phyloP scores from a whole-genome alignment of 2,329 filamentous ascomycete genomes.

The Ophiobolus disseminans region DNA sequence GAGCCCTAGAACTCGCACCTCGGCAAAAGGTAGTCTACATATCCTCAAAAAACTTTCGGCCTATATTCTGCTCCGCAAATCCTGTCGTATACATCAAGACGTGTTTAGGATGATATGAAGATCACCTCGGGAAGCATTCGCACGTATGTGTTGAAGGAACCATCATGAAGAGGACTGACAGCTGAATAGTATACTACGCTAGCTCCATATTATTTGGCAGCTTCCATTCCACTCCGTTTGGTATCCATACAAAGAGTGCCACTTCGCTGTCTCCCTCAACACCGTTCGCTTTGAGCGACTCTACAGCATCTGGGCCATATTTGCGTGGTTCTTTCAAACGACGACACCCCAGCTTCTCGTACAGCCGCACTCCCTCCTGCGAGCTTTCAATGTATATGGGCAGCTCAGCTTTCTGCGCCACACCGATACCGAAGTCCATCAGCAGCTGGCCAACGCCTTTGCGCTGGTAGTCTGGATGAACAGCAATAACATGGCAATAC shows the following conservation, averaged over 20 bases:
- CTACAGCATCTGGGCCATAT: no score
- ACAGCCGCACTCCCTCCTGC: constrained; percentile 52
- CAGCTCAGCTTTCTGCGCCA: constrained; percentile 46
- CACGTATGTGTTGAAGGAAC: no score
- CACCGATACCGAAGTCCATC: constrained; percentile 49
- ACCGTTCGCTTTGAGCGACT: neutral
- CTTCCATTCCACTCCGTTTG: constrained; percentile 9
- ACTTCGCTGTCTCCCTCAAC: constrained; percentile 14
- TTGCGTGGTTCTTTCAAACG: constrained; percentile 48
- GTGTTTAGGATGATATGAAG: no score
- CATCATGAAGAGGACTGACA: no score
- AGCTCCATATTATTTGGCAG: constrained; percentile 24
- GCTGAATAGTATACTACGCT: neutral
- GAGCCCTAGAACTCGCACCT: no score
- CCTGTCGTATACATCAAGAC: no score
- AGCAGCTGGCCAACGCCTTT: constrained; percentile 53
- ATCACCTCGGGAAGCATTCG: no score
- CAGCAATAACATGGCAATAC: constrained; percentile 53
- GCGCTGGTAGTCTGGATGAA: constrained; percentile 54
- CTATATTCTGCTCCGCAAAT: no score
- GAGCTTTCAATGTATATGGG: constrained; percentile 60
- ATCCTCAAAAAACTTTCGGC: no score
- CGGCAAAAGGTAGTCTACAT: no score
- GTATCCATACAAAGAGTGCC: constrained; percentile 27
- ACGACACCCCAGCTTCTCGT: constrained; percentile 57